Evolutionary conservation across 148 eudicot species (phyloP).

Genomic region (Heliamphora exappendiculata): DNA sequence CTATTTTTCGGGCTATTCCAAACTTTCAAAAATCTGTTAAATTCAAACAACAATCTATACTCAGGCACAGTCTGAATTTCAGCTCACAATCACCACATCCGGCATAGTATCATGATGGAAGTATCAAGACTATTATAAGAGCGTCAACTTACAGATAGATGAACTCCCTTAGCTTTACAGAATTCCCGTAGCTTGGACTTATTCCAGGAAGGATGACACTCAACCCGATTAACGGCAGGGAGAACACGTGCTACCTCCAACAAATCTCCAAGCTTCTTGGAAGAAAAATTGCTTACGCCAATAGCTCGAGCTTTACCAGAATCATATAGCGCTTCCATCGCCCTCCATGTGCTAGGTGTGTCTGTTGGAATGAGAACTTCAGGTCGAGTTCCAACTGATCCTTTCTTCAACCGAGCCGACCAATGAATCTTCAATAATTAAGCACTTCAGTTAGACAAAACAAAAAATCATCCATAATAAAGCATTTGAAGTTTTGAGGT

Average conservation of each 20-base stretch:
- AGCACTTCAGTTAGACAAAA: neutral
- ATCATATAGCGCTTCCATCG: constrained; percentile 61
- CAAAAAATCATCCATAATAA: neutral
- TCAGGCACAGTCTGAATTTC: no score
- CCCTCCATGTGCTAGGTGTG: constrained; percentile 59
- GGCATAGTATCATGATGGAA: no score
- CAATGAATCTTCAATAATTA: constrained; percentile 50
- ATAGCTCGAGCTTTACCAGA: constrained; percentile 59
- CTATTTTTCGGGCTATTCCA: no score
- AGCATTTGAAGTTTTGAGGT: neutral
- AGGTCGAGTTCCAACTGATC: constrained; percentile 41
- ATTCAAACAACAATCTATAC: no score
- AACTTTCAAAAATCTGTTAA: no score
- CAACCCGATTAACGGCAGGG: constrained; percentile 76
- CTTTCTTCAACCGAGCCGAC: constrained; percentile 53
- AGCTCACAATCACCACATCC: no score
- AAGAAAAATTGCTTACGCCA: constrained; percentile 68
- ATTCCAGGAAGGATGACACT: constrained; percentile 69
- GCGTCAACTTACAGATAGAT: constrained; percentile 49
- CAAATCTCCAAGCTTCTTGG: constrained; percentile 52
- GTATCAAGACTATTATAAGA: neutral
- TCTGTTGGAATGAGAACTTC: constrained; percentile 41
- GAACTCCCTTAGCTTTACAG: constrained; percentile 61
- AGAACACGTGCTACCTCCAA: constrained; percentile 48
- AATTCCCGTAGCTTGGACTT: constrained; percentile 47